These are phyloP conservation scores for Aspergillus amoenus DNA, from an alignment of 2,329 filamentous ascomycete genomes.

Conservation along the genomic window DNA sequence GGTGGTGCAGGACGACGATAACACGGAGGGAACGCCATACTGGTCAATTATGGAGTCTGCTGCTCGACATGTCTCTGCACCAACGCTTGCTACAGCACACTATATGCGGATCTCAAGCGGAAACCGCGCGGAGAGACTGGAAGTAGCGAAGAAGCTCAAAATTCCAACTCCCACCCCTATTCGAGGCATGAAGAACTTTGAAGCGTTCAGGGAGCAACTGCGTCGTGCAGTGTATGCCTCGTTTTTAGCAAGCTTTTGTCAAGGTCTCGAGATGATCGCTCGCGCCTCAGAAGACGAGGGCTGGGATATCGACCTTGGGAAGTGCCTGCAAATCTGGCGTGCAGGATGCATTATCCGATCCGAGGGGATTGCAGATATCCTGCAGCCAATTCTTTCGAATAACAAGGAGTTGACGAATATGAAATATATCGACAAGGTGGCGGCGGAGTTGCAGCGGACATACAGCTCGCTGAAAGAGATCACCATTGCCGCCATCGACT, in stretches of 20 bases:
- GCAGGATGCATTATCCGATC: conserved; percentile 70
- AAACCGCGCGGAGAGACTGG: conserved; percentile 56
- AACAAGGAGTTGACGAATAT: conserved; percentile 33
- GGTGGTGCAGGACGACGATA: conserved; percentile 68
- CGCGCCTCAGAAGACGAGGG: conserved; percentile 57
- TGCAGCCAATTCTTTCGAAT: conserved; percentile 39
- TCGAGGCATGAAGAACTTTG: conserved; percentile 32
- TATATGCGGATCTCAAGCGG: conserved; percentile 64
- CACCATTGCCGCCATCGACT: conserved; percentile 54
- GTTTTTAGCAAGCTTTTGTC: conserved; percentile 63
- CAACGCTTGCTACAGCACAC: conserved; percentile 64
- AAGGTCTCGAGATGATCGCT: conserved; percentile 65
- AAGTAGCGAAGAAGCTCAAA: conserved; percentile 50
- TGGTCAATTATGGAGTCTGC: conserved; percentile 66
- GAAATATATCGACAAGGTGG: conserved; percentile 48
- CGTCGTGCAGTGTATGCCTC: conserved; percentile 61
- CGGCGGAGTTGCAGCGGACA: conserved; percentile 53
- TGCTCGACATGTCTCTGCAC: conserved; percentile 60
- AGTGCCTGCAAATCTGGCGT: conserved; percentile 60
- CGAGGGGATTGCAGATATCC: conserved; percentile 62
- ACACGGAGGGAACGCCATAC: conserved; percentile 65
- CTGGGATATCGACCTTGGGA: conserved; percentile 52
- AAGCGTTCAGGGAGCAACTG: conserved; percentile 57
- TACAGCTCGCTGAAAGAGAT: conserved; percentile 57
- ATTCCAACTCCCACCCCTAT: conserved; percentile 41